phyloP scores from a whole-genome alignment of 495 filamentous ascomycete genomes.

The Annulohypoxylon moriforme region DNA sequence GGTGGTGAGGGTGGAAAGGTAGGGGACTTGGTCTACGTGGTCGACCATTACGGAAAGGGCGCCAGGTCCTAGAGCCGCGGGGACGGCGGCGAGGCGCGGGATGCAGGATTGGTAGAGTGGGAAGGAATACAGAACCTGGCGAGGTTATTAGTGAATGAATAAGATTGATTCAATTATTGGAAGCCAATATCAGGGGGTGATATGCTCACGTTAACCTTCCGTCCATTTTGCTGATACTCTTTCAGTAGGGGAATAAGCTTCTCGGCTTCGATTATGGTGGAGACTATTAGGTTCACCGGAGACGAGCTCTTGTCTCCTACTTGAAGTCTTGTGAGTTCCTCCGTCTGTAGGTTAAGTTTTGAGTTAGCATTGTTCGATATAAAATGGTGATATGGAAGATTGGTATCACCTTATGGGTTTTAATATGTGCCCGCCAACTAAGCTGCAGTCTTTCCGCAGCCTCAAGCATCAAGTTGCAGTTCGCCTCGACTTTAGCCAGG shows the following conservation, averaged over 20 bases:
- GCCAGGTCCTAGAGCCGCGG: constrained; percentile 59
- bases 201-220: constrained; percentile 65
- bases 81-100: constrained; percentile 66
- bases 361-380: not conserved
- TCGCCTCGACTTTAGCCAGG: constrained; percentile 70
- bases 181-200: not conserved
- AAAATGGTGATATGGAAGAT: no score
- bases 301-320: constrained; percentile 64
- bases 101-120: constrained; percentile 73
- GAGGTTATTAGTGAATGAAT: not conserved
- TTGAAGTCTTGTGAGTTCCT: constrained; percentile 78
- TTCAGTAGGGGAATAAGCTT: constrained; percentile 70
- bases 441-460: constrained; percentile 68
- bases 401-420: constrained; percentile 79
- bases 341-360: constrained; percentile 63
- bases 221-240: constrained; percentile 63
- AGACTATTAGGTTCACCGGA: constrained; percentile 76
- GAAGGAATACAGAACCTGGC: constrained; percentile 77
- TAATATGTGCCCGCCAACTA: constrained; percentile 83
- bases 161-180: not conserved
- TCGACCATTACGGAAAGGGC: constrained; percentile 78
- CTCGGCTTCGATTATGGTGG: constrained; percentile 82
- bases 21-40: constrained; percentile 69
- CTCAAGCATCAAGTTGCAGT: constrained; percentile 80
- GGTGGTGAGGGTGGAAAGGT: constrained; percentile 54